These are phyloP conservation scores for Aureobasidium lini DNA, from an alignment of 2,329 filamentous ascomycete species.

Conservation along the genomic window DNA sequence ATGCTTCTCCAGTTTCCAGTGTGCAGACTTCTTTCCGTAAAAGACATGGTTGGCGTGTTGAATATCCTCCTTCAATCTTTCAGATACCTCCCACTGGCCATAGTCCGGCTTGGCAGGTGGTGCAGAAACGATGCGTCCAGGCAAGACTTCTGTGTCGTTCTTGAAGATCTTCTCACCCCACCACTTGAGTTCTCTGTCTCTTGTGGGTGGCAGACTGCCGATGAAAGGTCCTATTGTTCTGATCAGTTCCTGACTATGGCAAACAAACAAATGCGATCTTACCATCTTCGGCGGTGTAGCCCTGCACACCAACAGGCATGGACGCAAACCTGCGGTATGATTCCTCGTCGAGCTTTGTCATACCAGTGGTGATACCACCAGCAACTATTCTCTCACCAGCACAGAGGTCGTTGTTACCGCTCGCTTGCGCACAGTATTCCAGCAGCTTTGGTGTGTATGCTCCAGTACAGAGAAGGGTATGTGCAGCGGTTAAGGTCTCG, in stretches of 20 bases:
- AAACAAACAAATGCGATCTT: background rate
- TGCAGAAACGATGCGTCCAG: constrained; percentile 49
- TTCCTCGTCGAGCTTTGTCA: constrained; percentile 38
- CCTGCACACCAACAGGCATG: constrained; percentile 41
- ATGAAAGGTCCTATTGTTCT: constrained; percentile 44
- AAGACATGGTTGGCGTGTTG: constrained; percentile 49
- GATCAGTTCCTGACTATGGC: constrained; percentile 15
- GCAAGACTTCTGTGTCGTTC: constrained; percentile 46
- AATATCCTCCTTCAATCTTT: constrained; percentile 51
- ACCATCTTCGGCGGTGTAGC: constrained; percentile 33
- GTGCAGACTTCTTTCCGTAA: constrained; percentile 49
- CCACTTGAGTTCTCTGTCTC: constrained; percentile 45
- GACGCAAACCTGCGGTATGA: constrained; percentile 31
- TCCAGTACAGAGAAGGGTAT: constrained; percentile 35
- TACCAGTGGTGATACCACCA: constrained; percentile 45
- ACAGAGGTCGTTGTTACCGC: constrained; percentile 41
- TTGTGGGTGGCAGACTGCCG: constrained; percentile 50
- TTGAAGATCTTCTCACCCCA: constrained; percentile 55
- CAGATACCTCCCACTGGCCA: constrained; percentile 55
- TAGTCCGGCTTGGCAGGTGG: constrained; percentile 52
- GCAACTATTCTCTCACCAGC: constrained; percentile 48
- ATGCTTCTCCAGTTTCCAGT: constrained; percentile 54
- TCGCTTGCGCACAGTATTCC: constrained; percentile 43
- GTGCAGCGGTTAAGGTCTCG: constrained; percentile 27
- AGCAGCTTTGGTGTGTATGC: constrained; percentile 37